Evolutionary conservation across 331 rosid genomes (phyloP).

Genomic region (Dryas integrifolia): DNA sequence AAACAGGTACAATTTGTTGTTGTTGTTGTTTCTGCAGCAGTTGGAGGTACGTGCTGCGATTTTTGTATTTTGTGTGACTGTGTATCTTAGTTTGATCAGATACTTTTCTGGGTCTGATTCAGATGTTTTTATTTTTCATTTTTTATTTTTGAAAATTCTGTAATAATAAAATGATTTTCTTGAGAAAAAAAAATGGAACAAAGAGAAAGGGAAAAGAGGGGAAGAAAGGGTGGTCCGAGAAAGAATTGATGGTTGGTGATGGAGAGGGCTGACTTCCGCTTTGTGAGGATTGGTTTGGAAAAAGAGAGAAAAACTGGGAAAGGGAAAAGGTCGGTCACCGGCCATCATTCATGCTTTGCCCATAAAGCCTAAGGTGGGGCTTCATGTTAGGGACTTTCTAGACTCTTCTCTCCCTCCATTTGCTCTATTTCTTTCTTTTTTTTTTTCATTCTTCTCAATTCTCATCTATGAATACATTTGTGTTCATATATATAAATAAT

Average conservation of each 20-base stretch:
- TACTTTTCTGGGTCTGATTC: not conserved
- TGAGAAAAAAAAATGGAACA: not conserved
- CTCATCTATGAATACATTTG: too few relatives aligned
- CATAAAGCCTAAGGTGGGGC: conserved; percentile 30
- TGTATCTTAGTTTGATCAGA: not conserved
- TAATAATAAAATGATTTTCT: not conserved
- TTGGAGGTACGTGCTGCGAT: not conserved
- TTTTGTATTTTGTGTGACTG: not conserved
- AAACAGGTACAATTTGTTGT: not conserved
- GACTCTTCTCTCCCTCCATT: not conserved
- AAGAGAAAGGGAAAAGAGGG: not conserved
- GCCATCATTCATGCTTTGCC: conserved; percentile 33
- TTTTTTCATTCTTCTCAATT: too few relatives aligned
- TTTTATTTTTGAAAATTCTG: not conserved
- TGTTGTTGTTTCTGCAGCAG: not conserved
- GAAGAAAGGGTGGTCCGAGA: conserved; percentile 22
- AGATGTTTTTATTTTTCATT: not conserved
- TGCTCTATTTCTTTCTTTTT: not conserved
- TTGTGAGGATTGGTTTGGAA: conserved; percentile 38
- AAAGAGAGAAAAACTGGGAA: not conserved
- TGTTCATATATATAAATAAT: not conserved
- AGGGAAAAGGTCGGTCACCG: conserved; percentile 58
- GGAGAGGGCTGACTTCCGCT: conserved; percentile 42
- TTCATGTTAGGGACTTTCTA: not conserved
- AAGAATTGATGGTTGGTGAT: conserved; percentile 36